phyloP scores from a whole-genome alignment of 306 rosid species.

The Cyclanthera cordifolia region DNA sequence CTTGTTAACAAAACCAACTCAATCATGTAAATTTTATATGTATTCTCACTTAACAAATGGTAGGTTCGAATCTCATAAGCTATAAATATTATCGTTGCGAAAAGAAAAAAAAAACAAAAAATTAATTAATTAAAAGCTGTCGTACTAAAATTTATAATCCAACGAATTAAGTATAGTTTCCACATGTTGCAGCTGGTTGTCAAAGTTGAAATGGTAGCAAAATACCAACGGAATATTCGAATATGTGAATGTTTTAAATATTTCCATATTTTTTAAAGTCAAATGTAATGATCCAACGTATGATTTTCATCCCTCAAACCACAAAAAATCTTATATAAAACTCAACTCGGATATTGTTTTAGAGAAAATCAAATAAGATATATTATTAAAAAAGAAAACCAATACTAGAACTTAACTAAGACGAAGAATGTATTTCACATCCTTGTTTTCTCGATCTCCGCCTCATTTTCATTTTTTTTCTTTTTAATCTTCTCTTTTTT shows the following conservation, averaged over 20 bases:
- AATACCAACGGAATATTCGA: constrained; percentile 13
- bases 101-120: too few species aligned
- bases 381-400: too few species aligned
- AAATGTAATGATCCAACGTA: background rate
- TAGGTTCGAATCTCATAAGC: too few species aligned
- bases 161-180: background rate
- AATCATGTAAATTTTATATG: too few species aligned
- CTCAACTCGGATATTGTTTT: background rate
- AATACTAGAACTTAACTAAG: too few species aligned
- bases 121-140: background rate
- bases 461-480: too few species aligned
- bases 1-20: too few species aligned
- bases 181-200: background rate
- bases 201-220: constrained; percentile 3
- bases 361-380: background rate
- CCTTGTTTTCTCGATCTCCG: too few species aligned
- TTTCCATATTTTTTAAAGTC: background rate
- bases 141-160: background rate
- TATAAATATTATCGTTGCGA: too few species aligned
- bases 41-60: too few species aligned
- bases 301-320: background rate
- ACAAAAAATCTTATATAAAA: background rate
- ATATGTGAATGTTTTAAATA: background rate
- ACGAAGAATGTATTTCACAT: too few species aligned
- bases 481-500: too few species aligned